Evolutionary conservation across 2,329 filamentous ascomycete genomes (phyloP).

Genomic region (Tolypocladium tropicale): DNA sequence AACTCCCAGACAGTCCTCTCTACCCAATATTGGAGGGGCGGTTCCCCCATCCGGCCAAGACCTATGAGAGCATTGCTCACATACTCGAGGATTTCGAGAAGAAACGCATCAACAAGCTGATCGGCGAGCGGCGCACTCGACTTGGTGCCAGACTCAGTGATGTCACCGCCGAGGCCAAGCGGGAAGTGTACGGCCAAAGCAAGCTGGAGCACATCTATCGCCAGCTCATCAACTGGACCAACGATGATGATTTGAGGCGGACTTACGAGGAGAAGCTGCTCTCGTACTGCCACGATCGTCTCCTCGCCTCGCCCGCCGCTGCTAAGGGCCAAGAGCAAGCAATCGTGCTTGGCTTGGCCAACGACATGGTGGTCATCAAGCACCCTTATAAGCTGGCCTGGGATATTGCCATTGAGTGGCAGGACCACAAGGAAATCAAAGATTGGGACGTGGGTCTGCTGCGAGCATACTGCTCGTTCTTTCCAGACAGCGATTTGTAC

Average conservation of each 20-base stretch:
- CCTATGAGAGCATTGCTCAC: constrained; percentile 73
- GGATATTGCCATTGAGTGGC: constrained; percentile 85
- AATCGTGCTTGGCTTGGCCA: constrained; percentile 65
- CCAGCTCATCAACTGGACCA: constrained; percentile 81
- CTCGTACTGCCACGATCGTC: constrained; percentile 66
- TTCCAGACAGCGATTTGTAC: constrained; percentile 72
- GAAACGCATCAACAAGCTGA: constrained; percentile 78
- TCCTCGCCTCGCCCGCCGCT: constrained; percentile 55
- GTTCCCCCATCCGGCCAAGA: constrained; percentile 67
- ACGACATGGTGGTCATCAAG: constrained; percentile 93
- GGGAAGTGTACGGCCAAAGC: constrained; percentile 69
- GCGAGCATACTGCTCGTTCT: constrained; percentile 70
- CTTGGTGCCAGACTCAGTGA: constrained; percentile 75
- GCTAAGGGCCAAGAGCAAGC: constrained; percentile 61
- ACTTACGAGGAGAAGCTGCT: constrained; percentile 86
- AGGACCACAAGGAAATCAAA: constrained; percentile 63
- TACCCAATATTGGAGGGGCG: constrained; percentile 78
- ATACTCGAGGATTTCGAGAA: constrained; percentile 81
- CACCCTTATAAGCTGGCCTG: constrained; percentile 84
- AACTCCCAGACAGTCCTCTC: constrained; percentile 70
- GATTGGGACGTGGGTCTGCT: constrained; percentile 72
- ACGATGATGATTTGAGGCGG: constrained; percentile 74
- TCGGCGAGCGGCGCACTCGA: constrained; percentile 78
- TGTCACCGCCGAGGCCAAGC: constrained; percentile 78
- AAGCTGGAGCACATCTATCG: constrained; percentile 72